Conservation (phyloP, 1,284 basidiomycete genomes). For the Calocybe gambosa region DNA sequence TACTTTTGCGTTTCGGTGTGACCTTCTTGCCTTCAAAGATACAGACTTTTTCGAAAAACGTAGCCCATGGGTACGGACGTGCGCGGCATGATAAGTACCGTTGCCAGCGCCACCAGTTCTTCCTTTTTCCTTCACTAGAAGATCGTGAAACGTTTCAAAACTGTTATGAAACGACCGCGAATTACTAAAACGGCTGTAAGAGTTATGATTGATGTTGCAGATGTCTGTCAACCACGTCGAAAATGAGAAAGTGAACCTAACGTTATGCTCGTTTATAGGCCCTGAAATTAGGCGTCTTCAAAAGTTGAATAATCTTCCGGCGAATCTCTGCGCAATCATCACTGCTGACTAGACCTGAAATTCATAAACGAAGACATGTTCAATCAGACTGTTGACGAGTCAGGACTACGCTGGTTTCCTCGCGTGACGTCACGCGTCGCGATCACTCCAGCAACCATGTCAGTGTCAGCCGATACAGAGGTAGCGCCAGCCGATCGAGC, state of each 20-base stretch:
- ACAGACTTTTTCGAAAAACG: slow-evolving; percentile 43
- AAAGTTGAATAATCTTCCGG: slow-evolving; percentile 38
- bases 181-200: slow-evolving; percentile 41
- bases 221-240: slow-evolving; percentile 43
- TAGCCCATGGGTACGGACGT: slow-evolving; percentile 27
- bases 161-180: not conserved
- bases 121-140: slow-evolving; percentile 36
- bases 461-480: not conserved
- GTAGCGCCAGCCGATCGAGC: no score
- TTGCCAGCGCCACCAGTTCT: slow-evolving; percentile 35
- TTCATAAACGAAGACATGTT: not conserved
- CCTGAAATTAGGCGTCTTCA: slow-evolving; percentile 39
- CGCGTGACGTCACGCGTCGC: no score
- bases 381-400: not conserved
- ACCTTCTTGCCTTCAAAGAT: slow-evolving; percentile 45
- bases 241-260: slow-evolving; percentile 18
- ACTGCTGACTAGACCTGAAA: slow-evolving; percentile 18
- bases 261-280: slow-evolving; percentile 16
- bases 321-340: slow-evolving; percentile 44
- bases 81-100: slow-evolving; percentile 40
- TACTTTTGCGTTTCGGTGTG: slow-evolving; percentile 31
- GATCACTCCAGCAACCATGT: no score
- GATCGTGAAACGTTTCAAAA: no score
- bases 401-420: no score
- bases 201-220: slow-evolving; percentile 42